phyloP scores from a whole-genome alignment of 345 rosid species.

The Clarkia xantiana region DNA sequence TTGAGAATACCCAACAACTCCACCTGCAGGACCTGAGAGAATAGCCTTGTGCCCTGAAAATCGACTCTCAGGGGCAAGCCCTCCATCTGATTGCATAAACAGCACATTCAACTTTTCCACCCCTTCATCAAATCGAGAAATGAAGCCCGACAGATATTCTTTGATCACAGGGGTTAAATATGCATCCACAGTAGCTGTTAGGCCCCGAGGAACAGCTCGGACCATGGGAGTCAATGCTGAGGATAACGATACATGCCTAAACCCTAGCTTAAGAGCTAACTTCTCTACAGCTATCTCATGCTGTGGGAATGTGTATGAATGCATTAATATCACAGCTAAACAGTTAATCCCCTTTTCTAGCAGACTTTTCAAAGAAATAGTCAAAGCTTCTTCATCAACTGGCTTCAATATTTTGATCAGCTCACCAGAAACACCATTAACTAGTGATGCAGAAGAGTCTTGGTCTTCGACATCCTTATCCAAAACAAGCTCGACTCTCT shows the following conservation, averaged over 20 bases:
- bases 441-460: constrained; percentile 12
- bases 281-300: constrained; percentile 78
- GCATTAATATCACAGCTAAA: constrained; percentile 87
- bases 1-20: constrained; percentile 95
- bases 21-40: constrained; percentile 96
- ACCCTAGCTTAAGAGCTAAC: constrained; percentile 68
- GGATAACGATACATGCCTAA: constrained; percentile 80
- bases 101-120: constrained; percentile 64
- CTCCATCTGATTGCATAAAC: constrained; percentile 99
- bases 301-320: constrained; percentile 75
- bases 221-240: constrained; percentile 95
- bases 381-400: constrained; percentile 44
- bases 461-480: constrained; percentile 20
- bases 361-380: constrained; percentile 40
- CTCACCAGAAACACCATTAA: constrained; percentile 80
- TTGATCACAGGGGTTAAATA: constrained; percentile 86
- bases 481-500: constrained; percentile 69
- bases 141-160: constrained; percentile 81
- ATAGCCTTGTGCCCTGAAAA: constrained; percentile 98
- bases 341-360: constrained; percentile 72
- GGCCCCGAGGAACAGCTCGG: constrained; percentile 93
- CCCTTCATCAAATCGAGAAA: constrained; percentile 73
- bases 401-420: constrained; percentile 63
- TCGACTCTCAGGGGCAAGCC: constrained; percentile 80
- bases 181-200: constrained; percentile 94